Conservation (phyloP, 768 basidiomycete species). For the Holtermannia corniformis region DNA sequence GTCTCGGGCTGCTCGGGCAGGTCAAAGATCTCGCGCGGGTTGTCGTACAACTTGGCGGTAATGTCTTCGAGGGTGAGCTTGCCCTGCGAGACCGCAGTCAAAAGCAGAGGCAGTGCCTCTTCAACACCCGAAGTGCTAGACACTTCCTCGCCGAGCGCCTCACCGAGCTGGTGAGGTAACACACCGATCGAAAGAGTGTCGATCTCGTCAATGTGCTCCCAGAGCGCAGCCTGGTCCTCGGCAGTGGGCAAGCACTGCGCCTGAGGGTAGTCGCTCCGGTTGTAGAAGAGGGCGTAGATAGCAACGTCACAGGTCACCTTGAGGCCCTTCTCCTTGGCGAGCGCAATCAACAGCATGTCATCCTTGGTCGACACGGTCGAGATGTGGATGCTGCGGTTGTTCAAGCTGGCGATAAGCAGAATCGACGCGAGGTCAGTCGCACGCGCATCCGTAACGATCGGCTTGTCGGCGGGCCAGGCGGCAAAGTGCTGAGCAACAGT, state of each 20-base stretch:
- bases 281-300: constrained; percentile 83
- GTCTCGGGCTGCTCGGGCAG: constrained; percentile 78
- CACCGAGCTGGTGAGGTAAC: constrained; percentile 67
- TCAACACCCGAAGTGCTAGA: constrained; percentile 70
- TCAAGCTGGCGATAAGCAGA: constrained; percentile 83
- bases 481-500: constrained; percentile 77
- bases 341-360: constrained; percentile 77
- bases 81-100: constrained; percentile 73
- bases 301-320: constrained; percentile 95
- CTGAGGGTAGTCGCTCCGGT: constrained; percentile 59
- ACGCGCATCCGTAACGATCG: constrained; percentile 88
- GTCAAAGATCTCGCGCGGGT: constrained; percentile 83
- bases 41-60: constrained; percentile 73
- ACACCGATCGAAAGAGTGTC: constrained; percentile 85
- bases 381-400: constrained; percentile 78
- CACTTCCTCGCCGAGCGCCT: constrained; percentile 52
- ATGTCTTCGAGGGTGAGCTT: constrained; percentile 75
- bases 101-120: constrained; percentile 75
- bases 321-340: constrained; percentile 88
- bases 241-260: constrained; percentile 58
- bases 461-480: constrained; percentile 80
- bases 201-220: constrained; percentile 71
- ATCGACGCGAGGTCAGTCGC: constrained; percentile 87
- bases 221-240: constrained; percentile 71
- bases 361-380: constrained; percentile 78